Conservation (phyloP, 805 yeast genomes). For the Wickerhamomyces pijperi region DNA sequence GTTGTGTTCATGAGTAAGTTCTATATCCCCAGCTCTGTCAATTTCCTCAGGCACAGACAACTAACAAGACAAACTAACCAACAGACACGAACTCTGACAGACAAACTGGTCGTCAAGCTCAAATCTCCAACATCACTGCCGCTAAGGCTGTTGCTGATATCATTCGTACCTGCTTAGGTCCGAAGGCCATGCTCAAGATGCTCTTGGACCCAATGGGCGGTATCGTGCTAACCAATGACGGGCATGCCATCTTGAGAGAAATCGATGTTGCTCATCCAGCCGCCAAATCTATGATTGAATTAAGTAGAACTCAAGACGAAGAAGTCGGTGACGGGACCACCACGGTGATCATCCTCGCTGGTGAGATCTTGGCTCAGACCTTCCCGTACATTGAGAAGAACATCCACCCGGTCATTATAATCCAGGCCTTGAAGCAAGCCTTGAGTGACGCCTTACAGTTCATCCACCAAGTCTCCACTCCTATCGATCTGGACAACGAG, state of each 20-base stretch:
- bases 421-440: constrained; percentile 88
- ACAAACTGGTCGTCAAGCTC: constrained; percentile 95
- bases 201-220: constrained; percentile 91
- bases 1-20: constrained; percentile 61
- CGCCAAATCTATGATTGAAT: constrained; percentile 96
- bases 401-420: constrained; percentile 93
- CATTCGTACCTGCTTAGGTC: constrained; percentile 95
- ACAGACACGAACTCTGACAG: constrained; percentile 76
- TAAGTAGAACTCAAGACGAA: constrained; percentile 94
- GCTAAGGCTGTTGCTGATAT: constrained; percentile 99
- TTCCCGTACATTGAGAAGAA: constrained; percentile 90
- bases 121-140: constrained; percentile 91
- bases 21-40: background rate
- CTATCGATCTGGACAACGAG: constrained; percentile 78
- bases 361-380: constrained; percentile 91
- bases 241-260: constrained; percentile 95
- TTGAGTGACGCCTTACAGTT: constrained; percentile 82
- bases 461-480: constrained; percentile 70
- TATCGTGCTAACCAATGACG: constrained; percentile 92
- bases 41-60: constrained; percentile 1
- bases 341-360: constrained; percentile 91
- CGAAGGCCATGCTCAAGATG: constrained; percentile 98
- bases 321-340: constrained; percentile 99
- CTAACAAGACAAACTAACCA: background rate
- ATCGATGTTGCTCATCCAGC: constrained; percentile 98